Evolutionary conservation across 1,139 yeast species (phyloP).

Genomic region (Nakaseomyces nivariensis): DNA sequence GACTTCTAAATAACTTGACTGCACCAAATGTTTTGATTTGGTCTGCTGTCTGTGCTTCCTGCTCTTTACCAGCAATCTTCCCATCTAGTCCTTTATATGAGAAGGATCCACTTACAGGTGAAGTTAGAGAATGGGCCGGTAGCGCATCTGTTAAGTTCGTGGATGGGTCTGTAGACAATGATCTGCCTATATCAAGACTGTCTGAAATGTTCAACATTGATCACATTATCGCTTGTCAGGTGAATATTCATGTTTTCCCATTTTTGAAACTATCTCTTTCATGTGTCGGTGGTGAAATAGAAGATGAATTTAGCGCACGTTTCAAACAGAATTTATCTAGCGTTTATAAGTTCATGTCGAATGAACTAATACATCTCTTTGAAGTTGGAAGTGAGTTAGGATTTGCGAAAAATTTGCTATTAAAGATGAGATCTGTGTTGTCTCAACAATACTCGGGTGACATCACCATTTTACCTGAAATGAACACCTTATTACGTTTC

Average conservation of each 20-base stretch:
- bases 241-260: constrained; percentile 92
- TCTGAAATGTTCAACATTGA: constrained; percentile 96
- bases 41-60: constrained; percentile 97
- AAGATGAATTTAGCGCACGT: constrained; percentile 48
- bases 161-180: constrained; percentile 95
- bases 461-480: constrained; percentile 79
- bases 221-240: constrained; percentile 94
- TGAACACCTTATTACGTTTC: constrained; percentile 46
- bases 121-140: constrained; percentile 59
- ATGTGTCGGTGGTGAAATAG: constrained; percentile 62
- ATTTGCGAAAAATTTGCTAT: constrained; percentile 57
- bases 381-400: constrained; percentile 70
- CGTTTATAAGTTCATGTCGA: constrained; percentile 49
- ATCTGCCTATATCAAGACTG: constrained; percentile 76
- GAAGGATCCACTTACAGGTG: constrained; percentile 61
- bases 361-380: constrained; percentile 70
- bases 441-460: constrained; percentile 90
- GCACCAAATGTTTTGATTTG: constrained; percentile 91
- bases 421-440: constrained; percentile 63
- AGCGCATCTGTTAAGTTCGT: constrained; percentile 65
- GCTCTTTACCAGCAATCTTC: constrained; percentile 87
- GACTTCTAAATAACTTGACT: constrained; percentile 77
- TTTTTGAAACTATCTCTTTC: constrained; percentile 57
- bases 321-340: constrained; percentile 46
- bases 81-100: constrained; percentile 81